Conservation (phyloP, 2,329 filamentous ascomycete genomes). For the Hyphodiscus sp. region DNA sequence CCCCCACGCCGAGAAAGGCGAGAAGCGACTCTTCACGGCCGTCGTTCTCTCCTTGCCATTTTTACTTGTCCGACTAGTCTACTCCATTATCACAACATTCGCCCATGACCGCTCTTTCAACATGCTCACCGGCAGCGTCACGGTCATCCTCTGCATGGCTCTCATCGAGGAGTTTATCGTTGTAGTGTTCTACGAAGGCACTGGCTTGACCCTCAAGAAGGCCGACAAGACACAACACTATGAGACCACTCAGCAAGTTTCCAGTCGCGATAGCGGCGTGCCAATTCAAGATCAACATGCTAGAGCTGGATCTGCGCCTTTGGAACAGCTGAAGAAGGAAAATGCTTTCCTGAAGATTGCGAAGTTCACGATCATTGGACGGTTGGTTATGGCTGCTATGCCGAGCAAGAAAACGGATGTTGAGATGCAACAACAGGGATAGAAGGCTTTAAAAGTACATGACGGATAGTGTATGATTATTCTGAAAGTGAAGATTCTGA, state of each 20-base stretch:
- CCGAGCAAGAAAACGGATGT: not conserved
- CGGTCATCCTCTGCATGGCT: constrained; percentile 39
- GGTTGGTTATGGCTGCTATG: not conserved
- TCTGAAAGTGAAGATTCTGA: not conserved
- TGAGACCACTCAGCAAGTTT: not conserved
- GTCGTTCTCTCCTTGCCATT: constrained; percentile 40
- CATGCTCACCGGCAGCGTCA: constrained; percentile 33
- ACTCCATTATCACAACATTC: constrained; percentile 39
- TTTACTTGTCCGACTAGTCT: constrained; percentile 43
- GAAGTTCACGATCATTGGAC: not conserved
- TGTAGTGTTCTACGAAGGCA: constrained; percentile 35
- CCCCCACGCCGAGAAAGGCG: constrained; percentile 33
- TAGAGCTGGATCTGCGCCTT: not conserved
- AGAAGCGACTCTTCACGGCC: constrained; percentile 40
- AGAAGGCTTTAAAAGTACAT: not conserved
- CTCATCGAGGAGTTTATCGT: constrained; percentile 45
- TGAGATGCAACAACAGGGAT: not conserved
- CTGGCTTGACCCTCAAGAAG: constrained; percentile 36
- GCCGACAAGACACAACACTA: constrained; percentile 5
- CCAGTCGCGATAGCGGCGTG: constrained; percentile 4
- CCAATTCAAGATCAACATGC: not conserved
- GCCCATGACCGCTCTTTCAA: constrained; percentile 37
- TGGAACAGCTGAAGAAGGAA: not conserved
- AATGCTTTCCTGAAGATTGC: not conserved
- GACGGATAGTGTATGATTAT: not conserved